Base-by-base conservation (phyloP, 228 moss, liverwort and hornwort species). In the Sphagnum magellanicum region DNA sequence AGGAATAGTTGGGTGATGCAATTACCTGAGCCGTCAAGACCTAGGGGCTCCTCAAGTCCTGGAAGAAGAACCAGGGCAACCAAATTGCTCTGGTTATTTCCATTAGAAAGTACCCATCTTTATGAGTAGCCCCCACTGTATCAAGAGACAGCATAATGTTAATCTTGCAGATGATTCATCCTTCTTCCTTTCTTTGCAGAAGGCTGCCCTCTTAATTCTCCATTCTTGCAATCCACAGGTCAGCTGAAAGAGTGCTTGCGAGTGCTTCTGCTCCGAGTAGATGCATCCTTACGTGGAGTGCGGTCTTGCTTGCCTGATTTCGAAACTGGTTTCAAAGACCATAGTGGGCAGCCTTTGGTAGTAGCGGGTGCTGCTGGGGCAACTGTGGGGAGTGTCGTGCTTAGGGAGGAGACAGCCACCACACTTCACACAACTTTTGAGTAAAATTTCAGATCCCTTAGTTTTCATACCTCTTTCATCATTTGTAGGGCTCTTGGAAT, bases 251-350 rank as follows among this genome's bases (percentile, higher is more conserved):
- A 98, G 63, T 85, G 84, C 63, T 73, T 98, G 67, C 91, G 98
- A 65, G 98, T 98, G 57, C 81, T 94, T 51, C 91, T 98, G 59
- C 82, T 98, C 60, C 98, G 98, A 73, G 83, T 98, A 61, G 92
- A 94, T 89, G 94, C 90, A 63, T 78, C 87, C 50, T 84, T 98
- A n/a, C 90, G 89, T 75, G 98, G 98, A 66, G 98, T 92, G 51
- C 90, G 88, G 53, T 89, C 98, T 70, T 92, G 98, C 75, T 90
- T 98, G 74, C 90, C 89, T 59, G 98, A 94, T 75, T 98, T 92
- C 74, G 78, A 88, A 68, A 50, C 68, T 71, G 65, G 55, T 70
- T 71, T 73, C 51, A 69, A 79, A 77, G 71, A 78, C 12, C 50
- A 71, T 60, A 71, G 65, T 59, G 52, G 55, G 68, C 78, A 55